Percentiles rank a stretch among this genome's conserved stretches.
phyloP scores from a whole-genome alignment of 2,329 filamentous ascomycete species.

The Phyllosticta citrichinensis region DNA sequence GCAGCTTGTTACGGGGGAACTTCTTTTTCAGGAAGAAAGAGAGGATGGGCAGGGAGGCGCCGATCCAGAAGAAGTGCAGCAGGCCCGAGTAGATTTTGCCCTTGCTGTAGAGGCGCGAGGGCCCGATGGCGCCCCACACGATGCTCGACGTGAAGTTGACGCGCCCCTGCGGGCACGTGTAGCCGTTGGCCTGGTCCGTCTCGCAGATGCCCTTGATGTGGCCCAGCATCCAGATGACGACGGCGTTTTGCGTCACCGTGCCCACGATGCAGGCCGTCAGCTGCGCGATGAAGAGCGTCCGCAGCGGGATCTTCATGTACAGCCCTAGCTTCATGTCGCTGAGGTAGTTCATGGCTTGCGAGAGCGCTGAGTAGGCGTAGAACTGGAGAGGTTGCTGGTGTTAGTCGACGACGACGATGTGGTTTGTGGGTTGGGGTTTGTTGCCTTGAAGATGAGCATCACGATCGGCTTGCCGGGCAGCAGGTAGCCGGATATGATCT shows the following conservation, averaged over 20 bases:
- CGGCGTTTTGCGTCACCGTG: conserved; percentile 33
- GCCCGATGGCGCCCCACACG: conserved; percentile 59
- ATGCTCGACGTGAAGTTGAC: conserved; percentile 58
- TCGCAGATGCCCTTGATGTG: conserved; percentile 40
- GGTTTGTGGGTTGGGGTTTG: not conserved
- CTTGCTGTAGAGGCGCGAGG: conserved; percentile 36
- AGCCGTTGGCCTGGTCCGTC: conserved; percentile 29
- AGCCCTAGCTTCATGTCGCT: conserved; percentile 9
- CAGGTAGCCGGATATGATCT: conserved; percentile 51
- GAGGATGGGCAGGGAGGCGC: conserved; percentile 39
- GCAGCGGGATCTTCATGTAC: conserved; percentile 10
- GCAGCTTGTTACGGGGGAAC: conserved; percentile 37
- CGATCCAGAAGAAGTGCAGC: conserved; percentile 45
- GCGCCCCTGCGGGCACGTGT: conserved; percentile 43
- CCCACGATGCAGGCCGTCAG: conserved; percentile 8
- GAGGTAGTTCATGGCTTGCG: conserved; percentile 9
- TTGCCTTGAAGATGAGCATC: conserved; percentile 9
- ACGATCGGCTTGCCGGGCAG: conserved; percentile 8
- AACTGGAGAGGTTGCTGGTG: not conserved
- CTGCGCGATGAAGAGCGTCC: conserved; percentile 6
- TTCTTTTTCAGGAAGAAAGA: conserved; percentile 42
- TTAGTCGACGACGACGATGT: not conserved
- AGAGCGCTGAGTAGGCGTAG: conserved; percentile 8
- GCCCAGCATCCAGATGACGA: conserved; percentile 47
- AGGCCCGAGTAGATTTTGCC: conserved; percentile 39